Evolutionary conservation across 129 eudicot genomes (phyloP).

Genomic region (Daucus carota): DNA sequence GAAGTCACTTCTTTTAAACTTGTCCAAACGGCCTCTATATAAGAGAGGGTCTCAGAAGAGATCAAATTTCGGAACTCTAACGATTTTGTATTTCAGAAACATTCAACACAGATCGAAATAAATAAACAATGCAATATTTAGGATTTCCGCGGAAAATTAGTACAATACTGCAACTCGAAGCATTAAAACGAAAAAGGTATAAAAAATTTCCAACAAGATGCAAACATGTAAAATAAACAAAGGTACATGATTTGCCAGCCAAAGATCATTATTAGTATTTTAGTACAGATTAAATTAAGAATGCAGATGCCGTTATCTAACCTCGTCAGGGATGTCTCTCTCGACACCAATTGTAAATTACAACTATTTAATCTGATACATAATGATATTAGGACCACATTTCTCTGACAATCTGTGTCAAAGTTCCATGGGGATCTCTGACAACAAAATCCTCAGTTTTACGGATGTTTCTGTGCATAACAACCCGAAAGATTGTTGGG

Average conservation of each 20-base stretch:
- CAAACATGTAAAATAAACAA: not conserved
- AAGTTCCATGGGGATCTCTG: not conserved
- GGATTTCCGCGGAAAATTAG: not conserved
- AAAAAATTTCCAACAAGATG: not conserved
- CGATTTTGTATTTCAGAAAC: no score
- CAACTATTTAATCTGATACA: not conserved
- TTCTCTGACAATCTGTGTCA: not conserved
- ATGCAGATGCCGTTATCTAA: conserved; percentile 7
- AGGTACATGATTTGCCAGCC: not conserved
- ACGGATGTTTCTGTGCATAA: conserved; percentile 16
- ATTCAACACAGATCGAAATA: no score
- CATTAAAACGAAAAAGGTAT: not conserved
- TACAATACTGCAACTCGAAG: not conserved
- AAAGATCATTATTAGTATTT: not conserved
- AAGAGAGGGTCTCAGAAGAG: no score
- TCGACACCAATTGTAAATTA: not conserved
- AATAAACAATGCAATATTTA: no score
- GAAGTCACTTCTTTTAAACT: no score
- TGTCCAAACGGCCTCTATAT: no score
- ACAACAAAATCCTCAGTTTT: conserved; percentile 1
- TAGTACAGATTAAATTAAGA: not conserved
- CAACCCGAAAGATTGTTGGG: conserved; percentile 29
- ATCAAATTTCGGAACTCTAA: no score
- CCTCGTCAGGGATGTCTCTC: not conserved
- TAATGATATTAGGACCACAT: not conserved